Base-by-base conservation (phyloP, 73 alveolate species). In the Symbiodinium pilosum region DNA sequence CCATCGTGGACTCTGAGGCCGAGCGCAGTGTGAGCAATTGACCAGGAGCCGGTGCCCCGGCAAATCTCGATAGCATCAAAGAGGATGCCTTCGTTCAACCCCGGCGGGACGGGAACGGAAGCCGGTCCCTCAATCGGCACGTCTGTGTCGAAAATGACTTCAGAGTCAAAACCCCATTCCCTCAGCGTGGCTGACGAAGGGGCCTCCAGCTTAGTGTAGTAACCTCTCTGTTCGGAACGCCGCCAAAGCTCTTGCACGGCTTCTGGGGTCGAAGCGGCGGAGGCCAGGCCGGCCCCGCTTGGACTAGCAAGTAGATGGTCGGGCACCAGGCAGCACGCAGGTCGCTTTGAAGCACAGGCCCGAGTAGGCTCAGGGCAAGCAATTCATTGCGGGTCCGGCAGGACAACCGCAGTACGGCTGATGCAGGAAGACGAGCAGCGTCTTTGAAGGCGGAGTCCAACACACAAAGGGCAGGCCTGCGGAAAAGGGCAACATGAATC, bases 171-270 rank as follows among this genome's bases (percentile, higher is more conserved):
- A 68, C 83, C 83, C 32, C 7, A 34, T 7, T 11, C 39, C 6
- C 4, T 14, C 34, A 68, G 4, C 34, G 39, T 34, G 6, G 7
- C 83, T 12, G 34, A 8, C 39, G 12, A 5, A 11, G 83, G 39
- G 21, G 83, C 41, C 21, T 34, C 21, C 5, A 84, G 71, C 28
- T 32, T 51, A 1, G 92, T 43, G 71, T 84, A 32, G 28, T 24
- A 84, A 4, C 92, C 92, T n/a, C 73, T 21, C 42, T 43, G 92
- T 30, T 84, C 92, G 11, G 44, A 7, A 43, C 28, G 43, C 7
- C 92, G 38, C 92, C 92, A 84, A 32, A 84, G 71, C 24, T 84
- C 92, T 24, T 77, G 28, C 20, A 39, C 87, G 2, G 54, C 87
- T 38, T 16, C 5, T 8, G 52, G 34, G 8, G 87, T 5, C 38